Evolutionary conservation across 768 basidiomycete genomes (phyloP).

Genomic region (Gyrodon lividus): DNA sequence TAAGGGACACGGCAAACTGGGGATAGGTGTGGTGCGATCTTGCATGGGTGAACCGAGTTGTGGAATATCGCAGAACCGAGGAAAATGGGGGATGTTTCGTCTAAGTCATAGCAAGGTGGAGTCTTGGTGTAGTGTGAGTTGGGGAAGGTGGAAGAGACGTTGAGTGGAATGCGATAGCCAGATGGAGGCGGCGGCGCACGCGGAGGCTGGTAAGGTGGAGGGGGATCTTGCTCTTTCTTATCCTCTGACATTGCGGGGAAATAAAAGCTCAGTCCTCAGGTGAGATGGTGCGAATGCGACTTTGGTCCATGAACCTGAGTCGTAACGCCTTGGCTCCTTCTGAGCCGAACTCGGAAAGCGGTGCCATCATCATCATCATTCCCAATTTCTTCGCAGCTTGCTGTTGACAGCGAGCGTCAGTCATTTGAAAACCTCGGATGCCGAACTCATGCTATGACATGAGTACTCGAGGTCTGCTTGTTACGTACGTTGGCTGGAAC

Average conservation of each 20-base stretch:
- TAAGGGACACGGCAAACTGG: constrained; percentile 57
- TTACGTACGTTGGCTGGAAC: too few relatives aligned
- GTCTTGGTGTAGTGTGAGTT: constrained; percentile 39
- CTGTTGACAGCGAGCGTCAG: too few relatives aligned
- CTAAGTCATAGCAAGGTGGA: constrained; percentile 56
- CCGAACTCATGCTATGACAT: too few relatives aligned
- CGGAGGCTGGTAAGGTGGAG: constrained; percentile 18
- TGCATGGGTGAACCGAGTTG: constrained; percentile 78
- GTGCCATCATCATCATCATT: too few relatives aligned
- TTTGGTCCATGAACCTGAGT: too few relatives aligned
- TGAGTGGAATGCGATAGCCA: constrained; percentile 63
- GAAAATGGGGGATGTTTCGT: constrained; percentile 59
- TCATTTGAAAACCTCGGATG: too few relatives aligned
- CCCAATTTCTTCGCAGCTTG: too few relatives aligned
- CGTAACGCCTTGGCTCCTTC: too few relatives aligned
- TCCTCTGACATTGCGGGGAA: background rate
- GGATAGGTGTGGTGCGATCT: constrained; percentile 63
- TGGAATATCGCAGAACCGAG: constrained; percentile 71
- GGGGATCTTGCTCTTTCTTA: background rate
- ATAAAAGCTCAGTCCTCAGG: too few relatives aligned
- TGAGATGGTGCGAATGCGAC: background rate
- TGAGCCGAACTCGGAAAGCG: too few relatives aligned
- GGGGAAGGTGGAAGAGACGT: constrained; percentile 40
- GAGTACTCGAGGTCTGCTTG: too few relatives aligned
- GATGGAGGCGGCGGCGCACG: constrained; percentile 47